phyloP scores from a whole-genome alignment of 2,329 filamentous ascomycete species.

The Diaporthe citrichinensis region DNA sequence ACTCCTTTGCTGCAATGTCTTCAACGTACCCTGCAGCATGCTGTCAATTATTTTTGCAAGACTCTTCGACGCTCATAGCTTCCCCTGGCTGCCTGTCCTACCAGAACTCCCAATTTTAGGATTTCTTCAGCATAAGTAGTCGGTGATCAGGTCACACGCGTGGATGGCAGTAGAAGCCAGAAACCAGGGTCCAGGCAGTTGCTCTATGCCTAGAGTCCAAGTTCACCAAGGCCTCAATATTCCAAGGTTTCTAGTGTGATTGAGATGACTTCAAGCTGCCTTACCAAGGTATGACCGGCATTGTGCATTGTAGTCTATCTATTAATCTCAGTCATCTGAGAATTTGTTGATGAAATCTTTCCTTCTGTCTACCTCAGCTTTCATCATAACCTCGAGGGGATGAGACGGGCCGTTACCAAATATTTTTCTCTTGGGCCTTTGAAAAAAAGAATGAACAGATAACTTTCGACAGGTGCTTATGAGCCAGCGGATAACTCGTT shows the following conservation, averaged over 20 bases:
- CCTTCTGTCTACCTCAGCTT: not conserved
- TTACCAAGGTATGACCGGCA: not conserved
- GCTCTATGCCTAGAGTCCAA: not conserved
- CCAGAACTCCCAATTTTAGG: too few species aligned
- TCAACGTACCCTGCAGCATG: not conserved
- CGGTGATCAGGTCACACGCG: too few species aligned
- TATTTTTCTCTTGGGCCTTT: too few species aligned
- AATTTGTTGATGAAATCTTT: not conserved
- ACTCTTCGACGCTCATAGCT: not conserved
- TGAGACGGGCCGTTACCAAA: too few species aligned
- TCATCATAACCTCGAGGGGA: too few species aligned
- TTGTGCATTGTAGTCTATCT: not conserved
- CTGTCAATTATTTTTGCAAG: not conserved
- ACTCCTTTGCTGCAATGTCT: not conserved
- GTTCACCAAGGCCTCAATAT: not conserved
- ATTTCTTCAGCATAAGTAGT: not conserved
- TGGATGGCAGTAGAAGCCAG: not conserved
- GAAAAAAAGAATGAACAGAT: too few species aligned
- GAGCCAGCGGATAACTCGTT: too few species aligned
- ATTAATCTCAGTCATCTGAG: too few species aligned
- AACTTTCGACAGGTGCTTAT: too few species aligned
- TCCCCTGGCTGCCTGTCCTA: accelerated
- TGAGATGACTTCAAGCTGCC: not conserved
- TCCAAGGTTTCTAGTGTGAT: not conserved
- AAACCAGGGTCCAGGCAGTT: not conserved